These are phyloP conservation scores for Scenedesmus sp. DNA, from an alignment of 163 green algal species.

Conservation along the genomic window DNA sequence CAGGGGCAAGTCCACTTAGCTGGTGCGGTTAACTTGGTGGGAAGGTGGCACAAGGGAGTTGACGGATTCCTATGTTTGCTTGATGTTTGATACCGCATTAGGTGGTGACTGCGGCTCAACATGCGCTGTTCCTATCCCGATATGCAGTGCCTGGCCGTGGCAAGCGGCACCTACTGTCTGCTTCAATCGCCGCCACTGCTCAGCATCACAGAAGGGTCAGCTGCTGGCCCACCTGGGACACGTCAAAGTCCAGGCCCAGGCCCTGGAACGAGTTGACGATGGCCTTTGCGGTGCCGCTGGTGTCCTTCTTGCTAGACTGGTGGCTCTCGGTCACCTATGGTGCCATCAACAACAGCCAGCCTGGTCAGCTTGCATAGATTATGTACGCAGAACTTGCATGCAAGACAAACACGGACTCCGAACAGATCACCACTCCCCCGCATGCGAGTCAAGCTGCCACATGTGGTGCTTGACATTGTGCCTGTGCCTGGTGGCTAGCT, in stretches of 20 bases:
- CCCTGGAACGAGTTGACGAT: slow-evolving; percentile 67
- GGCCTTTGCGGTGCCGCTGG: slow-evolving; percentile 96
- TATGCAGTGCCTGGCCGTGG: neutral
- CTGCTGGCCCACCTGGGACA: slow-evolving; percentile 34
- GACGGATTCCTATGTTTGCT: too few relatives aligned
- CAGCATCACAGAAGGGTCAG: neutral
- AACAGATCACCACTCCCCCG: neutral
- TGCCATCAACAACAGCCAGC: neutral
- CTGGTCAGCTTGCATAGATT: too few relatives aligned
- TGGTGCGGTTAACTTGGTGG: too few relatives aligned
- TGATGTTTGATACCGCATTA: too few relatives aligned
- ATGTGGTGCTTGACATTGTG: neutral
- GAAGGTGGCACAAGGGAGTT: too few relatives aligned
- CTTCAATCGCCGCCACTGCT: neutral
- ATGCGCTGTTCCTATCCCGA: too few relatives aligned
- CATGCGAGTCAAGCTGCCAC: neutral
- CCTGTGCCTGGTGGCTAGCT: neutral
- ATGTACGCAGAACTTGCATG: too few relatives aligned
- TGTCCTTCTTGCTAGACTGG: slow-evolving; percentile 98
- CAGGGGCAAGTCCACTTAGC: too few relatives aligned
- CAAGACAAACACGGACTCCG: too few relatives aligned
- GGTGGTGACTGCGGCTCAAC: too few relatives aligned
- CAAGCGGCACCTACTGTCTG: neutral
- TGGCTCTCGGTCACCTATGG: slow-evolving; percentile 95
- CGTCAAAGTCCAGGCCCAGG: slow-evolving; percentile 69